Evolutionary conservation across 441 rosid genomes (phyloP).

Genomic region (Bocquillonia castaneifolia): DNA sequence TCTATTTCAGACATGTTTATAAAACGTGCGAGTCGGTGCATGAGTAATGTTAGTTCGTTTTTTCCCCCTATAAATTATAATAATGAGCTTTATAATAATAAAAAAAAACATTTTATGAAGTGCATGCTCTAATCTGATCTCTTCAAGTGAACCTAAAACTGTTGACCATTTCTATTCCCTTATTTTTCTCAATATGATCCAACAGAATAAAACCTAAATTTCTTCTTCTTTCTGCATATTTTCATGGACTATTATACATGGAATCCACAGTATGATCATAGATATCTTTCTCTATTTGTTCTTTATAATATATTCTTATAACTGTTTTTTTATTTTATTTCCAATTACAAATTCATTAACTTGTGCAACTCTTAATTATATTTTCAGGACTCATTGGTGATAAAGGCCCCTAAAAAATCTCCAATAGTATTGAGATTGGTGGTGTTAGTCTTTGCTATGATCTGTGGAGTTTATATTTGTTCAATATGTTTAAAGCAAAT

Average conservation of each 20-base stretch:
- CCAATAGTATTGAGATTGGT: conserved; percentile 29
- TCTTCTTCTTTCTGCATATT: not conserved
- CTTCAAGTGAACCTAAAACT: conserved; percentile 1
- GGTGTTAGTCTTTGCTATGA: conserved; percentile 37
- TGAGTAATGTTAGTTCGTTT: not conserved
- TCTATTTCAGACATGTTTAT: not conserved
- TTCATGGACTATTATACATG: conserved; percentile 33
- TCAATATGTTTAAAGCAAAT: conserved; percentile 42
- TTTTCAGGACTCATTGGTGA: conserved; percentile 33
- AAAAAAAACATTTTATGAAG: not conserved
- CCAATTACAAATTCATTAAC: not conserved
- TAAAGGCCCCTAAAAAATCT: conserved; percentile 44
- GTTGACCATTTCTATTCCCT: conserved; percentile 37
- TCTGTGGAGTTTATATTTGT: conserved; percentile 44
- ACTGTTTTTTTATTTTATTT: not conserved
- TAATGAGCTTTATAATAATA: no score
- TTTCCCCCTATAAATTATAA: not conserved
- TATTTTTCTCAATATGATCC: conserved; percentile 22
- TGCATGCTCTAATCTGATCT: conserved; percentile 15
- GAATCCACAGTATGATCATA: conserved; percentile 22
- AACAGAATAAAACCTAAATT: conserved; percentile 9
- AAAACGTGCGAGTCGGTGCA: conserved; percentile 3
- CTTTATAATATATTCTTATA: no score
- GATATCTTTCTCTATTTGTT: not conserved
- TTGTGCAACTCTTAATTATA: conserved; percentile 2